Evolutionary conservation across 2,329 filamentous ascomycete genomes (phyloP), one percentile per base, ranked within the genome.

Genomic region (Cyanodermella asteris): DNA sequence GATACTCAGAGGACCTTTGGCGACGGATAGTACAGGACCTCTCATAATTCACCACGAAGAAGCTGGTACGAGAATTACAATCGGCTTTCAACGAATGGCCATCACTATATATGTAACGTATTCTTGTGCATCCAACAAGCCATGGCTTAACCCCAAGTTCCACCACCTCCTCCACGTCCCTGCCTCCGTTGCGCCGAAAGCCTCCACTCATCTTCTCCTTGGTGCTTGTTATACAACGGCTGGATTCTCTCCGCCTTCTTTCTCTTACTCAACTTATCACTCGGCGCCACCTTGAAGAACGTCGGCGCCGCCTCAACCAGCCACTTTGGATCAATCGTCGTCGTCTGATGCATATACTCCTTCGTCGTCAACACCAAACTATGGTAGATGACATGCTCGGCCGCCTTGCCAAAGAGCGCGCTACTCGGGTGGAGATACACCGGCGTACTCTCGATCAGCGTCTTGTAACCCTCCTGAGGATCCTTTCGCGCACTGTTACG

Each of bases 301-400:
- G 81, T 93, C 7, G 90, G 87, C n/a, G 90, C 87, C 8, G 82
- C 84, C 40, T 93, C 82, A 1, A 94, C 81, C 13, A 97, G 63
- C 68, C 67, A 72, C 47, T 91, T 91, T 6, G 87, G 84, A 51
- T 97, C 87, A 40, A 97, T 94, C 4, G 66, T 65, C 4, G 80
- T 91, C 9, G 81, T 87, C 44, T 68, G 77, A 42, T 91, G 82
- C 87, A 97, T 94, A 50, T 94, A 97, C 53, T 97, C 87, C 53
- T 91, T 84, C n/a, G 50, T 56, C 5, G 54, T 58, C 18, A 58
- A 44, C 7, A 57, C 53, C 27, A 58, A 32, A 1, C 47, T 52
- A 42, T 93, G 73, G 45, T 91, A 97, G 28, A 97, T 77, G 17
- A 94, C 87, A 61, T 90, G 90, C 50, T 97, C 87, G 1, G 82